Base-by-base conservation (phyloP, 1,284 basidiomycete genomes). In the Stereum hirsutum region DNA sequence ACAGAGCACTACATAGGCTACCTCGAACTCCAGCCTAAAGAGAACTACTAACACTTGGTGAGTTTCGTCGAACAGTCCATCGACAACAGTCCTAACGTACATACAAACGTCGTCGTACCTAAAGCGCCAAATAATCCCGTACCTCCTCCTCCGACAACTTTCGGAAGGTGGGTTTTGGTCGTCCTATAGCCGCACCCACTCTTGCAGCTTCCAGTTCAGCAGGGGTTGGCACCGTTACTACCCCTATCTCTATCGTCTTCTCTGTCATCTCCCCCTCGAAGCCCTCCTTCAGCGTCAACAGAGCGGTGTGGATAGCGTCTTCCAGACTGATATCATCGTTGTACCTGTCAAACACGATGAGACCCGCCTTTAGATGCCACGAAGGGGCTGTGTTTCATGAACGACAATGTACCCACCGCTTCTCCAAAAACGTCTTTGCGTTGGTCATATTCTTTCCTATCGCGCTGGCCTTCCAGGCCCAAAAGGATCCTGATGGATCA, bases 361-460 rank as follows among this genome's bases (percentile, higher is more conserved):
- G n/a, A n/a, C n/a, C n/a, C n/a, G n/a, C n/a, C n/a, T n/a, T n/a
- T n/a, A n/a, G n/a, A n/a, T n/a, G n/a, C n/a, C n/a, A n/a, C n/a
- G n/a, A n/a, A n/a, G n/a, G n/a, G n/a, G n/a, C n/a, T n/a, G n/a
- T n/a, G n/a, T n/a, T n/a, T n/a, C n/a, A n/a, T n/a, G n/a, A n/a
- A 47, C 26, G 21, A 43, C 30, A 30, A 19, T 11, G 37, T 8
- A 64, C 81, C 55, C 54, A 92, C 89, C 93, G 78, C 68, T 99
- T 99, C 69, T 99, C 96, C 52, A 99, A 66, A 67, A 99, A 99
- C 2, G 96, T 98, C 68, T 99, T 99, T 42, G 94, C 96, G 59
- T 99, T 99, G 43, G 93, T 83, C 91, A 98, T 98, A 68, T 99
- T 99, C 72, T 99, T 99, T 31, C 96, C 96, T 57, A 99, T 99